Conservation (phyloP, 2,329 filamentous ascomycete species). For the Aspergillus novoparasiticus region DNA sequence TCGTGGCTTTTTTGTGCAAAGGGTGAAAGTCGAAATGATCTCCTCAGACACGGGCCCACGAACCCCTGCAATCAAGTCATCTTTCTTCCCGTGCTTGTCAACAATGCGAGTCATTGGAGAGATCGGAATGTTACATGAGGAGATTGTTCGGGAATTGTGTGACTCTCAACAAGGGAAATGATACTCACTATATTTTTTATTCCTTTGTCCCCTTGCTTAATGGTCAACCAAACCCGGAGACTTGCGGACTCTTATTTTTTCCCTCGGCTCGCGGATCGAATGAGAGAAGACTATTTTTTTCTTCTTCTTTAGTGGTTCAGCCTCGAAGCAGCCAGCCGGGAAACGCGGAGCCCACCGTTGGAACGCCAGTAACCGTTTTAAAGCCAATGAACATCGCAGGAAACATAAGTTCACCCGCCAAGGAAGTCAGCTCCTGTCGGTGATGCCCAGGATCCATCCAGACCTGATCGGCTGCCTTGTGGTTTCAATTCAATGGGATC, state of each 20-base stretch:
- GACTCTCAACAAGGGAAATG: neutral
- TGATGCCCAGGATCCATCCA: constrained; percentile 17
- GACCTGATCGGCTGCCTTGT: constrained; percentile 9
- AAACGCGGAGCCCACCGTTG: constrained; percentile 15
- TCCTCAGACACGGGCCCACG: constrained; percentile 15
- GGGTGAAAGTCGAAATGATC: constrained; percentile 9
- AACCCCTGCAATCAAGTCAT: constrained; percentile 19
- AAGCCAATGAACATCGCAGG: constrained; percentile 10
- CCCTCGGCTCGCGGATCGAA: neutral
- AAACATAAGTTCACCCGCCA: constrained; percentile 9
- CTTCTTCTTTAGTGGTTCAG: constrained; percentile 1
- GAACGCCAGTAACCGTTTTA: neutral
- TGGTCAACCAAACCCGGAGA: neutral
- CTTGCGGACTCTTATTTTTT: constrained; percentile 4
- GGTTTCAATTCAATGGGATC: constrained; percentile 1
- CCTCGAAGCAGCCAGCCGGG: constrained; percentile 12
- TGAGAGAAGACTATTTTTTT: neutral
- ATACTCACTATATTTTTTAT: neutral
- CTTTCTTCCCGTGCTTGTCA: constrained; percentile 4
- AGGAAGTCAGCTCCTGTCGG: constrained; percentile 10
- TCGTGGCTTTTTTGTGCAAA: neutral
- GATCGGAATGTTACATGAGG: constrained; percentile 12
- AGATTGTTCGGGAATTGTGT: constrained; percentile 12
- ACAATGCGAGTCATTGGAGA: constrained; percentile 16
- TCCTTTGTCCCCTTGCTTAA: constrained; percentile 3